Evolutionary conservation across 1,139 yeast genomes (phyloP), one percentile per base, ranked within the genome.

Genomic region (Candida sp.): DNA sequence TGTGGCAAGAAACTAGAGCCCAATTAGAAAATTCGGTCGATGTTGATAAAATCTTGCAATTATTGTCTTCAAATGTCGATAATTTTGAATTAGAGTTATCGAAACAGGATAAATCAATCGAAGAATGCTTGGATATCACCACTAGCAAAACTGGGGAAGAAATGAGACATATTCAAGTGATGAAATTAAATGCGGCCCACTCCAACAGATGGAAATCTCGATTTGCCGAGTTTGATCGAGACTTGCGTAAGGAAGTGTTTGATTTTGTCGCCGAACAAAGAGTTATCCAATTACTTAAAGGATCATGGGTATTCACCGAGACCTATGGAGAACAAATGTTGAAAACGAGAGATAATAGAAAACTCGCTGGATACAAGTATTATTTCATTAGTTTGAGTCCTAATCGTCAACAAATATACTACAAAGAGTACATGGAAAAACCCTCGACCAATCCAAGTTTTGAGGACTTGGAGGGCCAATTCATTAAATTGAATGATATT

Each of bases 211-310:
- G 84, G 75, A 54, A 58, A 2, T 43, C 53, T 1, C 66, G 70
- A 45, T 67, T 79, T 40, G 49, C 59, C 7, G 74, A 68, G 33
- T 84, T 88, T 54, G 77, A 81, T 55, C 64, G 65, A 11, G 65
- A 73, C 40, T 68, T 87, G 47, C 62, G 75, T 4, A 64, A 66
- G 15, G 93, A 88, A 57, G 88, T 86, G 0, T 68, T 75, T 50
- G 86, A 84, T 42, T 87, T 86, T 58, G 91, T 88, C n/a, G 75
- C 79, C 47, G 93, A 86, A 57, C 95, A 87, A 62, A 73, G 95
- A 52, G 81, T 85, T 38, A 66, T 85, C 44, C 83, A 83, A 55
- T 64, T 89, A 42, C 79, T 88, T 36, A 81, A 79, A 53, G 96
- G 97, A 4, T 79, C 88, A 2, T 88, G 96, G 96, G 93, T 87